These are phyloP conservation scores for Colletotrichum tropicale DNA, from an alignment of 2,329 filamentous ascomycete genomes.

Conservation along the genomic window DNA sequence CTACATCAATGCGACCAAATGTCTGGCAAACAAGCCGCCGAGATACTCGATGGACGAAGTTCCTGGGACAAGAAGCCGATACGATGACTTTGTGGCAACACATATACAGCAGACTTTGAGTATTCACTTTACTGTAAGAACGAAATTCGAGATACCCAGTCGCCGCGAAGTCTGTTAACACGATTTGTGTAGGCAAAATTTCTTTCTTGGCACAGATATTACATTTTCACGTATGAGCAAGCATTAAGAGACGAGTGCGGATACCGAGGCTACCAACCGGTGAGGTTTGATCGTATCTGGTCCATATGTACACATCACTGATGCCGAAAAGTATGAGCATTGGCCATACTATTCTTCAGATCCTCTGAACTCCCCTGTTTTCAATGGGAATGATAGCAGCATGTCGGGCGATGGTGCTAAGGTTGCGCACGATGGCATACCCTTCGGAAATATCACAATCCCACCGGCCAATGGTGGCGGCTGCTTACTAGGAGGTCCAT, in stretches of 20 bases:
- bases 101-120: slow-evolving; percentile 31
- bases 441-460: slow-evolving; percentile 17
- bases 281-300: slow-evolving; percentile 10
- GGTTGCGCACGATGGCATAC: slow-evolving; percentile 14
- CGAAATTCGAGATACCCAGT: rapidly evolving
- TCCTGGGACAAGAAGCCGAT: slow-evolving; percentile 30
- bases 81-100: slow-evolving; percentile 35
- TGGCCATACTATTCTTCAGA: slow-evolving; percentile 53
- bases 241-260: slow-evolving; percentile 45
- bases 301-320: neutral
- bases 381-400: slow-evolving; percentile 57
- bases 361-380: slow-evolving; percentile 52
- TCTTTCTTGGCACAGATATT: slow-evolving; percentile 49
- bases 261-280: slow-evolving; percentile 43
- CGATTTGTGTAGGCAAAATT: slow-evolving; percentile 32
- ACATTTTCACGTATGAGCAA: slow-evolving; percentile 39
- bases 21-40: slow-evolving; percentile 23
- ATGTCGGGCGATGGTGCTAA: slow-evolving; percentile 52
- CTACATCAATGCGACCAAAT: slow-evolving; percentile 27
- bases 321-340: slow-evolving; percentile 49
- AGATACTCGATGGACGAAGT: neutral
- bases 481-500: slow-evolving; percentile 54
- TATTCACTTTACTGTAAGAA: slow-evolving; percentile 28
- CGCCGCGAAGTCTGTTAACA: no score
- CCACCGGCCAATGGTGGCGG: slow-evolving; percentile 61